phyloP scores from a whole-genome alignment of 495 filamentous ascomycete genomes.

The Darksidea phi region DNA sequence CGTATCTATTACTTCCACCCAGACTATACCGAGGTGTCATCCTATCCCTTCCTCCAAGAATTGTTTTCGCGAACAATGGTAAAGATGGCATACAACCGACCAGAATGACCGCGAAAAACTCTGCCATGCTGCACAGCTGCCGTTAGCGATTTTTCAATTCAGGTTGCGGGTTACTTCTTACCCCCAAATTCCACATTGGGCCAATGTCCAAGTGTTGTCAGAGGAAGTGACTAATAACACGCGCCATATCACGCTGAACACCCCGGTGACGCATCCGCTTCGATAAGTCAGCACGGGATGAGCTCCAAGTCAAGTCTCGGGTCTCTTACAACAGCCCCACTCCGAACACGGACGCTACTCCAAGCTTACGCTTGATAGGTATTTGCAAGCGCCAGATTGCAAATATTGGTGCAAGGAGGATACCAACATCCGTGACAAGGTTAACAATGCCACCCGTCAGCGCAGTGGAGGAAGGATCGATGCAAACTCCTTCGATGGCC shows the following conservation, averaged over 20 bases:
- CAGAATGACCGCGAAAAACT: conserved; percentile 9
- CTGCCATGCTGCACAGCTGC: not conserved
- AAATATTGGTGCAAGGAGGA: not conserved
- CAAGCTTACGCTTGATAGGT: conserved; percentile 8
- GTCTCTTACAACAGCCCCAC: not conserved
- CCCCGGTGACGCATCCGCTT: conserved; percentile 1
- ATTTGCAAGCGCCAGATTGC: conserved; percentile 16
- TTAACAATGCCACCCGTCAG: conserved; percentile 1
- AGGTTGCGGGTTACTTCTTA: not conserved
- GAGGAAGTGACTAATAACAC: not conserved
- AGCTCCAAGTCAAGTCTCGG: no score
- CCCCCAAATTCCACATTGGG: conserved; percentile 4
- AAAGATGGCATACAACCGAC: conserved; percentile 15
- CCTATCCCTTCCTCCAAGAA: no score
- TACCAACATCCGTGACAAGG: conserved; percentile 5
- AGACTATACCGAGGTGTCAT: no score
- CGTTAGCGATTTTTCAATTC: no score
- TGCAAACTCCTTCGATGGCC: conserved; percentile 1
- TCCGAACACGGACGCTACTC: conserved; percentile 4
- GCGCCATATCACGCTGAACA: conserved; percentile 2
- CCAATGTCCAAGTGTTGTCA: conserved; percentile 7
- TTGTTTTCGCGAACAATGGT: not conserved
- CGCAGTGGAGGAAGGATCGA: not conserved
- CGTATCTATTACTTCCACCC: no score
- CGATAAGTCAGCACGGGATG: no score